Evolutionary conservation across 1,284 basidiomycete species (phyloP).

Genomic region (Sanghuangporus weigelae): DNA sequence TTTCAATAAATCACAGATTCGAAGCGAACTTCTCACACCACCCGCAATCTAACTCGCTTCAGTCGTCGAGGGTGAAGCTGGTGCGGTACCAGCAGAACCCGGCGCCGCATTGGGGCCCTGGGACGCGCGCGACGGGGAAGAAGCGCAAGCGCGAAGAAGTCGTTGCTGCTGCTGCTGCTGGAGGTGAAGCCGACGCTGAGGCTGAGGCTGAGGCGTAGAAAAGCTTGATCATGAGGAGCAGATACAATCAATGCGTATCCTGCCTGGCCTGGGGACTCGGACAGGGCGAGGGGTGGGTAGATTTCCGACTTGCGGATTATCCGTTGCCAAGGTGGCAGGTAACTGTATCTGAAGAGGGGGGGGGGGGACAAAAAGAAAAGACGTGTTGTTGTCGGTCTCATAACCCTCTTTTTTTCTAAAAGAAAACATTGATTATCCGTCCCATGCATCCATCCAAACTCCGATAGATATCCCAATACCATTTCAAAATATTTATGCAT

Average conservation of each 20-base stretch:
- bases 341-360: too few relatives aligned
- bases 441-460: too few relatives aligned
- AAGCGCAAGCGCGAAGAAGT: constrained; percentile 46
- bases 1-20: constrained; percentile 36
- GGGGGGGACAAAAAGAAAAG: too few relatives aligned
- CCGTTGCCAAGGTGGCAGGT: too few relatives aligned
- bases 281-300: too few relatives aligned
- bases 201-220: not conserved
- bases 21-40: constrained; percentile 73
- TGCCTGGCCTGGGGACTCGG: too few relatives aligned
- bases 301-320: too few relatives aligned
- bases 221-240: too few relatives aligned
- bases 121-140: constrained; percentile 46
- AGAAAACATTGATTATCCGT: too few relatives aligned
- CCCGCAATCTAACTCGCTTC: constrained; percentile 48
- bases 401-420: too few relatives aligned
- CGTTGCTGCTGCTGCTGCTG: constrained; percentile 18
- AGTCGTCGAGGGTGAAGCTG: constrained; percentile 63
- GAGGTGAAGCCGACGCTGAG: constrained; percentile 21
- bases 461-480: too few relatives aligned
- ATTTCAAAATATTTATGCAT: not conserved
- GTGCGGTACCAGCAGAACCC: constrained; percentile 94
- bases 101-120: constrained; percentile 88
- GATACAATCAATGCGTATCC: not conserved
- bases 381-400: too few relatives aligned